phyloP scores from a whole-genome alignment of 2,329 filamentous ascomycete species.

The Aspergillus fumigatus region DNA sequence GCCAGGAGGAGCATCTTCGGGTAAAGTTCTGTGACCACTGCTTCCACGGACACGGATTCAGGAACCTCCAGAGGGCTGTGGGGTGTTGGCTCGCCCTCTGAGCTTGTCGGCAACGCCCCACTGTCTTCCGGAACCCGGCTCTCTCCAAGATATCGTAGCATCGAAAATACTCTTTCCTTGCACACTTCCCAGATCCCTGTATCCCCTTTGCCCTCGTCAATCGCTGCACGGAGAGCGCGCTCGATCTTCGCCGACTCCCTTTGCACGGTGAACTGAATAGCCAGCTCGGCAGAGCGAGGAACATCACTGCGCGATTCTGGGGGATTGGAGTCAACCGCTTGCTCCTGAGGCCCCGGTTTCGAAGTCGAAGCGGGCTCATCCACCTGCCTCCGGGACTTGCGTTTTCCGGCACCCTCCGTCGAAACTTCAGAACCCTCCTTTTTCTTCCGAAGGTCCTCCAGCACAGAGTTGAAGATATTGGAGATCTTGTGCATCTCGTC shows the following conservation, averaged over 20 bases:
- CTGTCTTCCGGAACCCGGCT: neutral
- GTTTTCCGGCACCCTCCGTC: neutral
- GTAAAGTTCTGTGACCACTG: slow-evolving; percentile 36
- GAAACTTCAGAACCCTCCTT: neutral
- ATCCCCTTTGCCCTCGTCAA: slow-evolving; percentile 28
- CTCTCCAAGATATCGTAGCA: slow-evolving; percentile 25
- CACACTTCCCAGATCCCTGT: slow-evolving; percentile 37
- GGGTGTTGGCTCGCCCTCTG: neutral
- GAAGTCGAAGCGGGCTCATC: neutral
- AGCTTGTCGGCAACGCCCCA: neutral
- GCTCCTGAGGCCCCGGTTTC: neutral
- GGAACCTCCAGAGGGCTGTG: slow-evolving; percentile 28
- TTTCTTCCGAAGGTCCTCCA: slow-evolving; percentile 12
- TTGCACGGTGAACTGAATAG: slow-evolving; percentile 24
- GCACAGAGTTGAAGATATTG: slow-evolving; percentile 22
- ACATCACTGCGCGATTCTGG: slow-evolving; percentile 8
- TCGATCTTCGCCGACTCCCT: slow-evolving; percentile 31
- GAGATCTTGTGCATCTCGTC: slow-evolving; percentile 23
- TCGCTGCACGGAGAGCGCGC: slow-evolving; percentile 23
- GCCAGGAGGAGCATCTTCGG: slow-evolving; percentile 38
- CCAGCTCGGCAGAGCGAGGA: slow-evolving; percentile 15
- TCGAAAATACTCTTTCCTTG: slow-evolving; percentile 36
- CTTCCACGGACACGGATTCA: slow-evolving; percentile 23
- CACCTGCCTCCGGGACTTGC: neutral
- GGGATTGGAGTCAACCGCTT: slow-evolving; percentile 1